A percentile compares a stretch with the other conserved stretches of the same genome.
phyloP scores from a whole-genome alignment of 2,329 filamentous ascomycete species.

The Cercospora zeae-maydis region DNA sequence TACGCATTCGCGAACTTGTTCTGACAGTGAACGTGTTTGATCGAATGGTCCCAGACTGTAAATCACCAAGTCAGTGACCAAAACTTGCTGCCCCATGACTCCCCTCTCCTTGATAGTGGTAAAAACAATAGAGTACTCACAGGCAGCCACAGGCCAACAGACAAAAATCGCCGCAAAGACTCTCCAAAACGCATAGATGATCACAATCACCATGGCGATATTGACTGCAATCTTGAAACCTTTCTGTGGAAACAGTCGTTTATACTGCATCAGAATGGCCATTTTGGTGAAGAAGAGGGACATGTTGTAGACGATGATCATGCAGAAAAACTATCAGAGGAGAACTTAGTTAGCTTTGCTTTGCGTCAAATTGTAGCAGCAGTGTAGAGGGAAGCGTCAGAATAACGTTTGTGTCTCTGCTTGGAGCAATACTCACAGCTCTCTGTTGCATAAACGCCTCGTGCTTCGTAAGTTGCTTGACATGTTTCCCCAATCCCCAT shows the following conservation, averaged over 20 bases:
- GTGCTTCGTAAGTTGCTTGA: constrained; percentile 2
- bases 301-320: constrained; percentile 37
- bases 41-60: constrained; percentile 21
- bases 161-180: constrained; percentile 41
- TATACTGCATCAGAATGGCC: constrained; percentile 48
- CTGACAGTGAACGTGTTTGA: constrained; percentile 8
- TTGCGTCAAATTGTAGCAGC: too few species aligned
- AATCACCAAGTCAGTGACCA: background rate
- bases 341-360: background rate
- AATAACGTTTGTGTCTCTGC: background rate
- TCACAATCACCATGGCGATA: constrained; percentile 33
- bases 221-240: constrained; percentile 35
- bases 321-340: constrained; percentile 11
- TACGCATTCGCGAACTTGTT: constrained; percentile 20
- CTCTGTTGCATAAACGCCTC: constrained; percentile 16
- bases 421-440: constrained; percentile 13
- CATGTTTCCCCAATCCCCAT: constrained; percentile 21
- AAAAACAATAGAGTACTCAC: too few species aligned
- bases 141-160: constrained; percentile 42
- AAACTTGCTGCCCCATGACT: constrained; percentile 32
- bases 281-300: constrained; percentile 42
- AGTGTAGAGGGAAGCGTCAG: too few species aligned
- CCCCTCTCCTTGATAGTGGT: too few species aligned
- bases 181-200: constrained; percentile 33
- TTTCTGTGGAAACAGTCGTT: constrained; percentile 44